These are phyloP conservation scores for Colletotrichum liriopes DNA, from an alignment of 2,329 filamentous ascomycete genomes.

Conservation along the genomic window DNA sequence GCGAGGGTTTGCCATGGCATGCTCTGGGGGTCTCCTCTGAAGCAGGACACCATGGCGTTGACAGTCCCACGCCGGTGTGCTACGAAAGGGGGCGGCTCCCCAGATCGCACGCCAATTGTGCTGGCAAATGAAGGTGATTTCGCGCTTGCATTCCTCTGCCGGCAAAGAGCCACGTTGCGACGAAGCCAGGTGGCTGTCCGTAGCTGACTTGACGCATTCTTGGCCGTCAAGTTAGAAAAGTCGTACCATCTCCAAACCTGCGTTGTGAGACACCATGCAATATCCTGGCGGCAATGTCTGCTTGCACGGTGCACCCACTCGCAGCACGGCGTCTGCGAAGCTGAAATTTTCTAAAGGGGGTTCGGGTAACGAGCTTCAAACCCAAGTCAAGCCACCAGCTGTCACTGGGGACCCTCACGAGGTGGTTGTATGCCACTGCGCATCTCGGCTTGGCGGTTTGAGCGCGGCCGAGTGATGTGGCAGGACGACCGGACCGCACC, in stretches of 20 bases:
- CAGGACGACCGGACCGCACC: slow-evolving; percentile 23
- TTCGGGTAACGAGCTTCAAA: slow-evolving; percentile 14
- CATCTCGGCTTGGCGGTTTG: slow-evolving; percentile 39
- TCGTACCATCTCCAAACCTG: slow-evolving; percentile 15
- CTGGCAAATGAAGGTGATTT: slow-evolving; percentile 18
- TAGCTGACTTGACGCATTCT: slow-evolving; percentile 12
- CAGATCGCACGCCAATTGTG: neutral
- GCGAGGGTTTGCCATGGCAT: neutral
- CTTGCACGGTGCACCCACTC: slow-evolving; percentile 6
- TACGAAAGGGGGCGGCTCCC: neutral
- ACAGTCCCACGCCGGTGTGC: slow-evolving; percentile 9
- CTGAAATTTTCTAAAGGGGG: slow-evolving; percentile 8
- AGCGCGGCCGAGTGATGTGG: slow-evolving; percentile 30
- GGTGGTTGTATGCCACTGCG: slow-evolving; percentile 22
- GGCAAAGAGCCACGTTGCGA: slow-evolving; percentile 24
- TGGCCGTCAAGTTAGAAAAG: slow-evolving; percentile 2
- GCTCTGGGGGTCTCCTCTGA: neutral
- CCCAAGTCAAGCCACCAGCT: slow-evolving; percentile 30
- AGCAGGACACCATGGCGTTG: slow-evolving; percentile 17
- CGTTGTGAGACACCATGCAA: slow-evolving; percentile 21
- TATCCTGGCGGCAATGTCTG: neutral
- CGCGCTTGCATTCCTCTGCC: slow-evolving; percentile 12
- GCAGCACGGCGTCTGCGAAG: neutral
- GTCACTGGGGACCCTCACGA: slow-evolving; percentile 14
- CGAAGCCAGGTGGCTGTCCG: slow-evolving; percentile 20